phyloP scores from a whole-genome alignment of 108 stramenopile genomes.

The Fragilariopsis cylindrus region DNA sequence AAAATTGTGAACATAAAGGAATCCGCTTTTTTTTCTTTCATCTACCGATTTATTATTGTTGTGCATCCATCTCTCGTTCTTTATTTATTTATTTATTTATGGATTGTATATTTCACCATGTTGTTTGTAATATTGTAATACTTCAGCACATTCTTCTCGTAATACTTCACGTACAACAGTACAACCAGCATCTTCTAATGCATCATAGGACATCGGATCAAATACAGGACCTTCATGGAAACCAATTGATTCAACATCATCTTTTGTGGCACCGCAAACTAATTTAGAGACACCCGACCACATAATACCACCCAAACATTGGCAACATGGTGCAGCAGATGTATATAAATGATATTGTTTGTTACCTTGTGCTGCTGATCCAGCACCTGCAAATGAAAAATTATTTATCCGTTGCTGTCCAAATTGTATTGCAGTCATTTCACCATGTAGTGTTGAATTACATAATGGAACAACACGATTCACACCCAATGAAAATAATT shows the following conservation, averaged over 20 bases:
- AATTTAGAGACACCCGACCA: constrained; percentile 85
- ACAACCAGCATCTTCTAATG: constrained; percentile 65
- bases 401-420: constrained; percentile 61
- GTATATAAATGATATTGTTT: constrained; percentile 77
- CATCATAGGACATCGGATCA: constrained; percentile 61
- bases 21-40: too few species aligned
- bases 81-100: neutral
- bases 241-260: constrained; percentile 83
- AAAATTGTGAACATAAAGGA: too few species aligned
- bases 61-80: neutral
- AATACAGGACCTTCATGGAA: constrained; percentile 89
- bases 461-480: constrained; percentile 74
- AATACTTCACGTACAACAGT: constrained; percentile 61
- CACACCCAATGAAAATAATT: constrained; percentile 64
- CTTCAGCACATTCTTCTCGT: constrained; percentile 64
- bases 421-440: constrained; percentile 86
- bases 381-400: constrained; percentile 43
- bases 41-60: too few species aligned
- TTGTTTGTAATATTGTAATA: constrained; percentile 65
- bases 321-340: constrained; percentile 78
- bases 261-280: constrained; percentile 78
- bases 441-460: constrained; percentile 86
- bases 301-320: constrained; percentile 77
- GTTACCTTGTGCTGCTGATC: constrained; percentile 3
- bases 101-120: constrained; percentile 62